Conservation (phyloP, 2,329 filamentous ascomycete species). For the Pseudogymnoascus verrucosus region DNA sequence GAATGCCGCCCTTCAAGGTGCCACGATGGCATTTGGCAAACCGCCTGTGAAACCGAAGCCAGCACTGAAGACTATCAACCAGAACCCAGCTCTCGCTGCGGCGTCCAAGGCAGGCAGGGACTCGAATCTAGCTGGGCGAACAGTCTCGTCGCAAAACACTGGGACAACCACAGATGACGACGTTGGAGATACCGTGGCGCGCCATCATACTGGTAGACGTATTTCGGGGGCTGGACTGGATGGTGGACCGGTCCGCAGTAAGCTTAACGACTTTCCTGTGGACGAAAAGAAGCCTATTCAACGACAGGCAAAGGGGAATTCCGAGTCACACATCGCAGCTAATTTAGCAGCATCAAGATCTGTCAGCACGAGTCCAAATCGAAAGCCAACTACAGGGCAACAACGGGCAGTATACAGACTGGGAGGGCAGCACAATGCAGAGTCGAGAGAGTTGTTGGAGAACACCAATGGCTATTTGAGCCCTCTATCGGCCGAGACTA, state of each 20-base stretch:
- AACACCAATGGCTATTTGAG: constrained; percentile 4
- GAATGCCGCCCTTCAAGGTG: constrained; percentile 41
- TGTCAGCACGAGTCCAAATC: constrained; percentile 42
- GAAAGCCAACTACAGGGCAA: not conserved
- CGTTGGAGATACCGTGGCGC: not conserved
- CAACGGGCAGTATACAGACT: not conserved
- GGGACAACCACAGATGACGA: constrained; percentile 9
- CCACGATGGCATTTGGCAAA: constrained; percentile 39
- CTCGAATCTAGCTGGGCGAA: constrained; percentile 10
- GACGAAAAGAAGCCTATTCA: not conserved
- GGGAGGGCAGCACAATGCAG: not conserved
- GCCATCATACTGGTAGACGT: not conserved
- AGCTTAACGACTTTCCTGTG: not conserved
- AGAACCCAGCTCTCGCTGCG: constrained; percentile 32
- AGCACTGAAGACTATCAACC: constrained; percentile 6
- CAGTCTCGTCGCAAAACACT: constrained; percentile 11
- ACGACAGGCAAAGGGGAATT: not conserved
- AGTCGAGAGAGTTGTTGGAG: not conserved
- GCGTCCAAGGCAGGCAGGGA: constrained; percentile 32
- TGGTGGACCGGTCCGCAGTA: constrained; percentile 13
- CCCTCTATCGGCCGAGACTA: not conserved
- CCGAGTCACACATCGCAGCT: constrained; percentile 50
- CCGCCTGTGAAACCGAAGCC: constrained; percentile 34
- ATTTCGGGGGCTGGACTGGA: constrained; percentile 10
- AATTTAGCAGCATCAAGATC: constrained; percentile 55